Conservation (phyloP, 805 yeast species). For the Schizosaccharomyces cryophilus region DNA sequence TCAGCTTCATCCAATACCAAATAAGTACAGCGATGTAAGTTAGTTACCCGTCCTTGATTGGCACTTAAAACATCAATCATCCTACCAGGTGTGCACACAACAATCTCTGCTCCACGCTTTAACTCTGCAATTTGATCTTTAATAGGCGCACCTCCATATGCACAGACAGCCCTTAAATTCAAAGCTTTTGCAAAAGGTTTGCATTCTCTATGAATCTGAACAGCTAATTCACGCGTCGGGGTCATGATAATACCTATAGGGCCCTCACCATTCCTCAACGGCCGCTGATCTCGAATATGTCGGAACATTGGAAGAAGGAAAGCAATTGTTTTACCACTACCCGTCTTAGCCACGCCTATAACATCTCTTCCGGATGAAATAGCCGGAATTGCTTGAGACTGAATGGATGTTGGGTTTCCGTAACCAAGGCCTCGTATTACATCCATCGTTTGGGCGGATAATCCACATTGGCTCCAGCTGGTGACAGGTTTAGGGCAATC, state of each 20-base stretch:
- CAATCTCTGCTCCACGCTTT: conserved; percentile 51
- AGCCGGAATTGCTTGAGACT: conserved; percentile 73
- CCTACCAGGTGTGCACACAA: conserved; percentile 90
- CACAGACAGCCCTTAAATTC: conserved; percentile 37
- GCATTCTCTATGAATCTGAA: conserved; percentile 54
- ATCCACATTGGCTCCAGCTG: conserved; percentile 62
- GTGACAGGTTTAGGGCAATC: conserved; percentile 38
- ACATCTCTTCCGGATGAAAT: conserved; percentile 76
- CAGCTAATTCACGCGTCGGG: conserved; percentile 80
- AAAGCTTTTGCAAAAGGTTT: conserved; percentile 29
- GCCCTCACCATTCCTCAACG: conserved; percentile 26
- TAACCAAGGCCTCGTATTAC: conserved; percentile 29
- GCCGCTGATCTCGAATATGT: conserved; percentile 55
- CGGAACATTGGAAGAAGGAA: conserved; percentile 64
- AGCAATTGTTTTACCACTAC: conserved; percentile 85
- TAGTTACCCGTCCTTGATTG: conserved; percentile 53
- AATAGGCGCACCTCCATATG: conserved; percentile 76
- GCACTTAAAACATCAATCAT: conserved; percentile 70
- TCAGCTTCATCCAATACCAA: conserved; percentile 92
- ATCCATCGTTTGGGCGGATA: conserved; percentile 33
- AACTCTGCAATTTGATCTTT: conserved; percentile 59
- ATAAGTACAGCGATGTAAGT: conserved; percentile 44
- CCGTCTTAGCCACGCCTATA: conserved; percentile 87
- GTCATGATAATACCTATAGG: conserved; percentile 63
- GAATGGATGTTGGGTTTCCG: conserved; percentile 59